Evolutionary conservation across 2,329 filamentous ascomycete species (phyloP), one percentile per base, ranked within the genome.

Genomic region (Diaporthe vaccinii): DNA sequence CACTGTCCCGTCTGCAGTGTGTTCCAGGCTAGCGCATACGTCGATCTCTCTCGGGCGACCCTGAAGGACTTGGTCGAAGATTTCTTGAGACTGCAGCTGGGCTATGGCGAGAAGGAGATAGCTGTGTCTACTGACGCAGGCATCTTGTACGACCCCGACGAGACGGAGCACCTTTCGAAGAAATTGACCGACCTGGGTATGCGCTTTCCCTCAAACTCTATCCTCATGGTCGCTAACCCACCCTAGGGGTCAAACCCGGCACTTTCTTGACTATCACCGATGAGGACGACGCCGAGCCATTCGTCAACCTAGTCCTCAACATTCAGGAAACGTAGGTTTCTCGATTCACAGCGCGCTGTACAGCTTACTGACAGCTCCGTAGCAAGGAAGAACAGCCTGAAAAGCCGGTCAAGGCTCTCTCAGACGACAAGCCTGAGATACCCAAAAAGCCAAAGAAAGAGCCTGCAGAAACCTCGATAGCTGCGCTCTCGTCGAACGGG

Each of bases 61-160:
- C 86, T 99, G 10, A 89, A 92, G 49, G 92, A 98, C 79, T 84
- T 99, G 3, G 93, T 98, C 0, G 90, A 97, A 68, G 90, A 90
- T 59, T 89, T 98, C 57, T 85, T 98, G 61, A 91, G 91, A 78
- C 79, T 86, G 5, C 88, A 95, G 78, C 86, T 98, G 2, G 93
- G 93, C 4, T 98, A 97, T 81, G 91, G 92, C 7, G 92, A 95
- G 39, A 90, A 87, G 75, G 95, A 98, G 71, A 91, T 98, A 78
- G 93, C 93, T 4, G 86, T 98, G 75, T 93, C 90, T 80, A 95
- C 91, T 74, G 93, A 95, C 9, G 87, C 90, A 14, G 93, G 93
- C 69, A 88, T 96, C n/a, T 88, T 98, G 57, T 98, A 98, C 80
- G 97, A 98, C 80, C 91, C 93, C 0, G 97, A 98, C 74, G 91